Conservation (phyloP, 2,329 filamentous ascomycete genomes). For the Chlorencoelia australis region DNA sequence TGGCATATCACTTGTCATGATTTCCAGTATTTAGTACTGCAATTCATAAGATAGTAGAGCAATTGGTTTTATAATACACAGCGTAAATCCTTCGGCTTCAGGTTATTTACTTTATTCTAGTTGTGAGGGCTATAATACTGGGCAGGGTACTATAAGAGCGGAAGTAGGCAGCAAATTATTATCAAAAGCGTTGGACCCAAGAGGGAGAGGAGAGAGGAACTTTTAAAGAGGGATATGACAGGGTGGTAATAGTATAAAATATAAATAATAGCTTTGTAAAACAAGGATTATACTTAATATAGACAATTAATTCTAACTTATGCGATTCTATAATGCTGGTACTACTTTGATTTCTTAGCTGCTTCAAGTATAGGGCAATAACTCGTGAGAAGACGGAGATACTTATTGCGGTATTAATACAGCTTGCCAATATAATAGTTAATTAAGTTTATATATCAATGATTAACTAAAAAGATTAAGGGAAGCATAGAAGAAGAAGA, state of each 20-base stretch:
- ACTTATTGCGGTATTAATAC: conserved; percentile 1
- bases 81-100: no score
- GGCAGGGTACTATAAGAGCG: background rate
- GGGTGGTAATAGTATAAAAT: background rate
- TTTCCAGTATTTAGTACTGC: no score
- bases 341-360: background rate
- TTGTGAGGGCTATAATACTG: background rate
- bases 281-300: background rate
- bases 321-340: background rate
- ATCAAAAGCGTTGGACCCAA: background rate
- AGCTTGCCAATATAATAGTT: background rate
- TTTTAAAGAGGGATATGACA: background rate
- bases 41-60: no score
- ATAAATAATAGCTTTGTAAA: background rate
- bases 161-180: background rate
- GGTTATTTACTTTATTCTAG: no score
- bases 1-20: no score
- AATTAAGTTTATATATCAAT: background rate
- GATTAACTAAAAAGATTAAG: no score
- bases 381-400: background rate
- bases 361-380: background rate
- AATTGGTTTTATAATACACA: no score
- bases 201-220: background rate
- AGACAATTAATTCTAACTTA: background rate
- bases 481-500: no score